A percentile compares a stretch with the other conserved stretches of the same genome.
Evolutionary conservation across 1,284 basidiomycete species (phyloP).

Genomic region (Cronartium ribicola): DNA sequence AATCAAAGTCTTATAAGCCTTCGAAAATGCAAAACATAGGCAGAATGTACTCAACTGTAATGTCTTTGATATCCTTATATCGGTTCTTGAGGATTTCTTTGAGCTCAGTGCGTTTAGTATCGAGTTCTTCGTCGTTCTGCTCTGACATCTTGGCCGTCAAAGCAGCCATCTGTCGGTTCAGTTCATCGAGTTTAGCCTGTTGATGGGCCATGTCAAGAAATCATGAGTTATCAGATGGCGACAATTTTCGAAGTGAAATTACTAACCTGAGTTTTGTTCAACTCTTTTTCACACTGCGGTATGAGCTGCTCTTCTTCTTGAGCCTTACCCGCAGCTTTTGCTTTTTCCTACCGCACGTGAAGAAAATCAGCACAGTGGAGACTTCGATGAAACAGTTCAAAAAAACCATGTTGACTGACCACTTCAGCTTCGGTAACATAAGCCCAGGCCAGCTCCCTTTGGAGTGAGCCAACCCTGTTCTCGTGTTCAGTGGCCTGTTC

Average conservation of each 20-base stretch:
- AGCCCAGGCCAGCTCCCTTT: slow-evolving; percentile 82
- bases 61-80: not conserved
- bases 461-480: slow-evolving; percentile 64
- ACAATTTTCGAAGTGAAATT: no score
- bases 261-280: slow-evolving; percentile 53
- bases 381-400: no score
- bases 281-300: slow-evolving; percentile 53
- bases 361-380: not conserved
- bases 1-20: not conserved
- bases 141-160: not conserved
- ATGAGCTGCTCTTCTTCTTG: slow-evolving; percentile 30
- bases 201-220: not conserved
- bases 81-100: not conserved
- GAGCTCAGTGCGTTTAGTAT: not conserved
- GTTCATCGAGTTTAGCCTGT: slow-evolving; percentile 51
- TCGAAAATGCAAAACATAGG: not conserved
- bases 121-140: not conserved
- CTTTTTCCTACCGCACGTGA: not conserved
- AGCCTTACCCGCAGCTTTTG: not conserved
- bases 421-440: slow-evolving; percentile 66
- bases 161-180: not conserved
- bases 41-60: not conserved
- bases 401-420: slow-evolving; percentile 6
- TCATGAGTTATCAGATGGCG: no score
- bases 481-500: slow-evolving; percentile 68